Percentiles rank a stretch among this genome's conserved stretches.
These are phyloP conservation scores for Ampelocalamus luodianensis DNA, from an alignment of 176 grass and related monocot species.

Conservation along the genomic window DNA sequence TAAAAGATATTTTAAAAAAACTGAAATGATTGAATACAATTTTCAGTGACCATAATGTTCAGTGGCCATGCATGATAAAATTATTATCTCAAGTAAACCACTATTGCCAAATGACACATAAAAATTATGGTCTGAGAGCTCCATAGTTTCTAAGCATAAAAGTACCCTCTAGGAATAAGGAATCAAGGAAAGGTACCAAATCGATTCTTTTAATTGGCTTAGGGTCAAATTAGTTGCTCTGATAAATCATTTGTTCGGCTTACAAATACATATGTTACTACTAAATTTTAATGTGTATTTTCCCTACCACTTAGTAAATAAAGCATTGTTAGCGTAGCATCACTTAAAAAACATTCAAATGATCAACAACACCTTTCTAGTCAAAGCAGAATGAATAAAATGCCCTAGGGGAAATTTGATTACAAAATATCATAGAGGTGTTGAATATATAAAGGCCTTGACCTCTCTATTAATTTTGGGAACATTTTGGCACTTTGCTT, in stretches of 20 bases:
- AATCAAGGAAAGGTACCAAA: not conserved
- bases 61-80: not conserved
- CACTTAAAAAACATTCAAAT: not conserved
- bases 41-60: not conserved
- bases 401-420: not conserved
- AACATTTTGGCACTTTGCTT: not conserved
- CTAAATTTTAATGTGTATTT: not conserved
- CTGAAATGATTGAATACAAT: not conserved
- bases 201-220: conserved; percentile 2
- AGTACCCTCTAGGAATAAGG: not conserved
- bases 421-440: not conserved
- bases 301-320: not conserved
- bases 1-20: no score
- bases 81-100: not conserved
- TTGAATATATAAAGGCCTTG: not conserved
- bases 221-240: not conserved
- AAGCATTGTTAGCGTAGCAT: not conserved
- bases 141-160: conserved; percentile 16
- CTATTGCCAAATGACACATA: not conserved
- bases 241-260: not conserved
- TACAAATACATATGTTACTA: not conserved
- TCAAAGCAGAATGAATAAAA: not conserved
- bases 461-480: not conserved
- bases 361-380: not conserved
- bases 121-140: not conserved